Evolutionary conservation across 352 stramenopile species (phyloP).

Genomic region (Pythium scleroteichum): DNA sequence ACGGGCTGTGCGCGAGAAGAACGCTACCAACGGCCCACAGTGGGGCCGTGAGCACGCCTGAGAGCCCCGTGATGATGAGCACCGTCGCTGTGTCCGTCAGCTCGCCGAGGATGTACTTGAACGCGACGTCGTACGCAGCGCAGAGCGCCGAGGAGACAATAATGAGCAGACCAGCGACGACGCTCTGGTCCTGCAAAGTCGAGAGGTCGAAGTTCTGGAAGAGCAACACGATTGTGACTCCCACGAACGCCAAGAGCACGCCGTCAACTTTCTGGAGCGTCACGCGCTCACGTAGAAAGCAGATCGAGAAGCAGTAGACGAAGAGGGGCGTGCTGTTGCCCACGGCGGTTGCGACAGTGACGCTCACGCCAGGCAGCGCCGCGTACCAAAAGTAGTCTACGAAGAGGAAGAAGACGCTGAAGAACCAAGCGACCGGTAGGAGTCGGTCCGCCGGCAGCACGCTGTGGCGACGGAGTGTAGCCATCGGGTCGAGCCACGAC

Average conservation of each 20-base stretch:
- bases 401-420: conserved; percentile 44
- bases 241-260: conserved; percentile 41
- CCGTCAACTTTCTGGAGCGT: conserved; percentile 35
- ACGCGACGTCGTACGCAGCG: conserved; percentile 45
- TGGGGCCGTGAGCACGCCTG: conserved; percentile 41
- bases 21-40: conserved; percentile 43
- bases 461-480: conserved; percentile 34
- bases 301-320: conserved; percentile 68
- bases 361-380: conserved; percentile 39
- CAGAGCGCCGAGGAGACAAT: conserved; percentile 40
- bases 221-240: conserved; percentile 43
- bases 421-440: conserved; percentile 32
- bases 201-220: conserved; percentile 28
- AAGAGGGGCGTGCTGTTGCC: conserved; percentile 59
- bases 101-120: conserved; percentile 37
- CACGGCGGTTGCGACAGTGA: conserved; percentile 42
- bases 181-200: conserved; percentile 22
- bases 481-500: conserved; percentile 21
- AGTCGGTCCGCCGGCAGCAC: conserved; percentile 32
- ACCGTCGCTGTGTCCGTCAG: conserved; percentile 51
- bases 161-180: conserved; percentile 43
- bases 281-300: conserved; percentile 45
- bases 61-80: conserved; percentile 40
- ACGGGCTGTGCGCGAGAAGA: conserved; percentile 33
- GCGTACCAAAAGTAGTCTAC: conserved; percentile 68